Evolutionary conservation across 2,329 filamentous ascomycete species (phyloP).

Genomic region (Aspergillus ibericus): DNA sequence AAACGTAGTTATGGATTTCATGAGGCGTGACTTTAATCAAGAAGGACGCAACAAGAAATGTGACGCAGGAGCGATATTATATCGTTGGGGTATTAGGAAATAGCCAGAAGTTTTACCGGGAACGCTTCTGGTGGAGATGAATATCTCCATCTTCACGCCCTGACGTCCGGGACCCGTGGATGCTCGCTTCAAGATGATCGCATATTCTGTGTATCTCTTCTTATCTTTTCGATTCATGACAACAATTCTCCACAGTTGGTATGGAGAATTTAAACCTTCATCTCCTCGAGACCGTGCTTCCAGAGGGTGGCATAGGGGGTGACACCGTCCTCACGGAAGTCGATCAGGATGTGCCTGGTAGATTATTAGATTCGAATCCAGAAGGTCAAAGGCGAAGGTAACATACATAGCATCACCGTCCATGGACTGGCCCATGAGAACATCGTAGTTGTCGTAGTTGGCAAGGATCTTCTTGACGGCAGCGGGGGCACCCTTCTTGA

Average conservation of each 20-base stretch:
- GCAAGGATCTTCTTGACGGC: constrained; percentile 82
- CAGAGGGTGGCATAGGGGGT: constrained; percentile 89
- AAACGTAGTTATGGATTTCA: constrained; percentile 32
- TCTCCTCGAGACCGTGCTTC: constrained; percentile 88
- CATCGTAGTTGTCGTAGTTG: constrained; percentile 96
- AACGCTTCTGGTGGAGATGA: no score
- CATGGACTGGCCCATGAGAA: constrained; percentile 90
- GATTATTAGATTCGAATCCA: not conserved
- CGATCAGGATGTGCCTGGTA: constrained; percentile 78
- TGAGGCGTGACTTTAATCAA: constrained; percentile 40
- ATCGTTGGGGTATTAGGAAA: constrained; percentile 11
- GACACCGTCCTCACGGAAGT: constrained; percentile 94
- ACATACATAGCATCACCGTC: constrained; percentile 89
- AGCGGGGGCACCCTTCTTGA: constrained; percentile 71
- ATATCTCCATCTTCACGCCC: no score
- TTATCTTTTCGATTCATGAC: constrained; percentile 25
- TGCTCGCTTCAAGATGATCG: constrained; percentile 8
- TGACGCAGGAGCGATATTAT: constrained; percentile 21
- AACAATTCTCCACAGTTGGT: constrained; percentile 9
- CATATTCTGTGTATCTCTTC: constrained; percentile 14
- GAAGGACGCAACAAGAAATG: constrained; percentile 29
- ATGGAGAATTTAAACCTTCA: constrained; percentile 73
- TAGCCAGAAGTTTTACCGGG: constrained; percentile 15
- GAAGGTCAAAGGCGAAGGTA: not conserved
- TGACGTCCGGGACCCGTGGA: not conserved